These are phyloP conservation scores for Myriangium duriaei DNA, from an alignment of 2,329 filamentous ascomycete genomes.

Conservation along the genomic window DNA sequence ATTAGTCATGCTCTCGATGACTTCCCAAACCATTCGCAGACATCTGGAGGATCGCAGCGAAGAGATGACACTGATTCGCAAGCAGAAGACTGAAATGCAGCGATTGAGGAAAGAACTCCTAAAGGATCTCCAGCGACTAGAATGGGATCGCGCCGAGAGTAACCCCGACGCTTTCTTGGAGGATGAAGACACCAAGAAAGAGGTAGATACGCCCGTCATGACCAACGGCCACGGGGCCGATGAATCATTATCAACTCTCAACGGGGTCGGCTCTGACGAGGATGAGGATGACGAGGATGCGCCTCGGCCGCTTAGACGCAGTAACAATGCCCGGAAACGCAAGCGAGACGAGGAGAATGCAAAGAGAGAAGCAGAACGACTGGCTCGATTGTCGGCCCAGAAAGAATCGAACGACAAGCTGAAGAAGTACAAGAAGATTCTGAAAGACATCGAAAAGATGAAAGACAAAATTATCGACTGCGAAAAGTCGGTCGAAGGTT, in stretches of 20 bases:
- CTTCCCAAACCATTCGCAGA: constrained; percentile 72
- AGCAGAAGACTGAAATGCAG: constrained; percentile 90
- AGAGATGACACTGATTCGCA: constrained; percentile 87
- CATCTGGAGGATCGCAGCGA: constrained; percentile 89
- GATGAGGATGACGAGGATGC: constrained; percentile 61
- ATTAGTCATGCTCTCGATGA: constrained; percentile 71
- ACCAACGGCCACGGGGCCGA: constrained; percentile 13
- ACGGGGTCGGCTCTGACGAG: constrained; percentile 39
- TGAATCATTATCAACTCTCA: constrained; percentile 43
- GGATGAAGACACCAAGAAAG: constrained; percentile 1
- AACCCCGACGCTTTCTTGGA: constrained; percentile 7
- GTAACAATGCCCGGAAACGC: constrained; percentile 45
- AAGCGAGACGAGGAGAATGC: constrained; percentile 48
- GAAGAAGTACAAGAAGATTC: constrained; percentile 75
- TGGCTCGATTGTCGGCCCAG: constrained; percentile 44
- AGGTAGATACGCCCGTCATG: constrained; percentile 6
- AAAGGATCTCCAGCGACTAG: constrained; percentile 43
- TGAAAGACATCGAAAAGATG: constrained; percentile 82
- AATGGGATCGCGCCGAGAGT: constrained; percentile 16
- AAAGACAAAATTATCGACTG: constrained; percentile 67
- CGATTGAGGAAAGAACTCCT: constrained; percentile 49
- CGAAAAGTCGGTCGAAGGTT: constrained; percentile 70
- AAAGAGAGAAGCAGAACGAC: constrained; percentile 54
- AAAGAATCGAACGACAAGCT: constrained; percentile 55
- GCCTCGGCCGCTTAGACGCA: constrained; percentile 36